Evolutionary conservation across 331 rosid genomes (phyloP).

Genomic region (Arachis monticola): DNA sequence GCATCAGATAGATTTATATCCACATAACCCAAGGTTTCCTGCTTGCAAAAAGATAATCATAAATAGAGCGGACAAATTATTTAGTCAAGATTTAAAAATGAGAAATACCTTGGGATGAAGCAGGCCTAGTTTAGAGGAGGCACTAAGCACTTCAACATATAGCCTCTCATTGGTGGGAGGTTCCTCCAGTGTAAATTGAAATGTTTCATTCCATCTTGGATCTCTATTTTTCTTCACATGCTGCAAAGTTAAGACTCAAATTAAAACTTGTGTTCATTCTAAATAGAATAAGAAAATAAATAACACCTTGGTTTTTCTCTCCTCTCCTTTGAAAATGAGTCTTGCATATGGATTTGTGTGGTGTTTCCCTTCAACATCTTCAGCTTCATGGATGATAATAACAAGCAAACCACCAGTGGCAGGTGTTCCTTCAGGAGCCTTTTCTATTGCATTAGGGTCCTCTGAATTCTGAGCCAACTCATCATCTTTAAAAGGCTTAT

Average conservation of each 20-base stretch:
- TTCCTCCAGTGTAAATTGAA: conserved; percentile 68
- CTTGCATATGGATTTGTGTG: conserved; percentile 88
- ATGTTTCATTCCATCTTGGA: conserved; percentile 84
- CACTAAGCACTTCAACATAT: conserved; percentile 75
- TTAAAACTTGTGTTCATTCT: neutral
- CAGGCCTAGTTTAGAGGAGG: conserved; percentile 77
- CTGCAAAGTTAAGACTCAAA: conserved; percentile 47
- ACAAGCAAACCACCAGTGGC: conserved; percentile 80
- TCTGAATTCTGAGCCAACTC: conserved; percentile 50
- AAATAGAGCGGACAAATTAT: too few species aligned
- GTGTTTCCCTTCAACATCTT: conserved; percentile 92
- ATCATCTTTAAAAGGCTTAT: conserved; percentile 74
- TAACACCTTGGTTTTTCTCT: conserved; percentile 79
- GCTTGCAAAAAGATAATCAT: conserved; percentile 39
- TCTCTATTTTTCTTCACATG: conserved; percentile 80
- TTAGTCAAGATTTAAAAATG: too few species aligned
- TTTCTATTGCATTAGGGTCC: conserved; percentile 49
- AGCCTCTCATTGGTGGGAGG: conserved; percentile 73
- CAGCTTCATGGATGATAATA: conserved; percentile 74
- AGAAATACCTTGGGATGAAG: conserved; percentile 80
- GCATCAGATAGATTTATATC: conserved; percentile 78
- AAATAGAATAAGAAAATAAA: neutral
- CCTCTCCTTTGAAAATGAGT: conserved; percentile 75
- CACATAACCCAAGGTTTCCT: conserved; percentile 85
- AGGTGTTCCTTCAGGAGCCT: conserved; percentile 93